Percentiles rank a stretch among this genome's conserved stretches.
Evolutionary conservation across 352 stramenopile genomes (phyloP).

Genomic region (Phytophthora chlamydospora): DNA sequence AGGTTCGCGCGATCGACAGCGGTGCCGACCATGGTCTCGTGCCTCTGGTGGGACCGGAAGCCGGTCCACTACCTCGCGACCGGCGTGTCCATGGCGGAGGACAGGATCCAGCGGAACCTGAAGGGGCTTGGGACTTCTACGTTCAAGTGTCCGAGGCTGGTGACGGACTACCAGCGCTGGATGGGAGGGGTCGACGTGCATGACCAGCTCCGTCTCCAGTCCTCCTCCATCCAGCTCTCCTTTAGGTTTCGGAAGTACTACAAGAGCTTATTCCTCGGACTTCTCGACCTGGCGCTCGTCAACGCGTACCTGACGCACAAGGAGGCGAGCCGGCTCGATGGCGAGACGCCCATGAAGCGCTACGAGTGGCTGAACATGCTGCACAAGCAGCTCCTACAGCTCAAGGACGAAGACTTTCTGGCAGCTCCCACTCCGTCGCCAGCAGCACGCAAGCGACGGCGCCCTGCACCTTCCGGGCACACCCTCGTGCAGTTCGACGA

Average conservation of each 20-base stretch:
- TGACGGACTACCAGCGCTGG: no score
- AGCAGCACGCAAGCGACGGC: slow-evolving; percentile 1
- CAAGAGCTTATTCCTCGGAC: no score
- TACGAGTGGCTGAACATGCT: not conserved
- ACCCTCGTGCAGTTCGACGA: slow-evolving; percentile 1
- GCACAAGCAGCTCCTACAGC: not conserved
- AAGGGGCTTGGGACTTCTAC: slow-evolving; percentile 16
- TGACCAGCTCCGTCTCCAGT: no score
- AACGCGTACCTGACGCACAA: slow-evolving; percentile 3
- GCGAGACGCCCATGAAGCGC: not conserved
- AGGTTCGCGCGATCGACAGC: slow-evolving; percentile 8
- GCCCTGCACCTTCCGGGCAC: no score
- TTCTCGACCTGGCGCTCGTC: not conserved
- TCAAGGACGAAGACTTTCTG: not conserved
- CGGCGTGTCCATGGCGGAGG: slow-evolving; percentile 9
- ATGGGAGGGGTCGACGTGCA: no score
- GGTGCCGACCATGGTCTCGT: slow-evolving; percentile 9
- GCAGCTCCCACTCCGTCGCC: not conserved
- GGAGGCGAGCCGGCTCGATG: not conserved
- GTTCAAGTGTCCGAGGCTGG: no score
- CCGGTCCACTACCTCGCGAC: slow-evolving; percentile 33
- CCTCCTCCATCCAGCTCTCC: no score
- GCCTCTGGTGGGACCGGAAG: slow-evolving; percentile 35
- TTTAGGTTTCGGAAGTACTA: no score
- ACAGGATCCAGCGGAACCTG: slow-evolving; percentile 18